Conservation (phyloP, 495 filamentous ascomycete species). For the Hypoxylon cercidicola region DNA sequence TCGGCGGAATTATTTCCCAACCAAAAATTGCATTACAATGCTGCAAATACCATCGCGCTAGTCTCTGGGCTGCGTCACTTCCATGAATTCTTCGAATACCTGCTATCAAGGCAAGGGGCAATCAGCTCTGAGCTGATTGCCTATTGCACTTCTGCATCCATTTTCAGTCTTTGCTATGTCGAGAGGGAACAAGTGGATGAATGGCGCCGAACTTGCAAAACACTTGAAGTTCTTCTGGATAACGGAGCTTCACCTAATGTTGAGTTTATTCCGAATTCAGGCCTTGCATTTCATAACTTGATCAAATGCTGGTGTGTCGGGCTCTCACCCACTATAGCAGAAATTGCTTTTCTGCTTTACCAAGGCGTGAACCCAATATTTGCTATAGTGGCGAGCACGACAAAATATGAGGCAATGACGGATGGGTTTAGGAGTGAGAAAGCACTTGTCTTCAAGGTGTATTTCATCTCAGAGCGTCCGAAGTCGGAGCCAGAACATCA, state of each 20-base stretch:
- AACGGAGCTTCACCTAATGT: slow-evolving; percentile 19
- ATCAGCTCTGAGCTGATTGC: not conserved
- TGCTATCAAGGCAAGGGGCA: not conserved
- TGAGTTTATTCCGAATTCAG: not conserved
- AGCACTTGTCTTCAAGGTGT: not conserved
- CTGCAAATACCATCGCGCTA: not conserved
- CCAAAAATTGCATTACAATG: not conserved
- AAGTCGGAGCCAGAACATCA: not conserved
- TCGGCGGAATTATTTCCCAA: too few species aligned
- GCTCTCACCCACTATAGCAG: not conserved
- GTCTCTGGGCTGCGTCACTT: not conserved
- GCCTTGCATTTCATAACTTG: slow-evolving; percentile 10
- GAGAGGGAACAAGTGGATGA: not conserved
- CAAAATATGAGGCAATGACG: not conserved
- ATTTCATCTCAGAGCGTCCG: not conserved
- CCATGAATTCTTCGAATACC: slow-evolving; percentile 9
- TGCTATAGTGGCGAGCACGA: not conserved
- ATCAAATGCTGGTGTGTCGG: not conserved
- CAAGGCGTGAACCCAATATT: slow-evolving; percentile 30
- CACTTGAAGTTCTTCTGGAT: slow-evolving; percentile 11
- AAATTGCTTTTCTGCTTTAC: slow-evolving; percentile 25
- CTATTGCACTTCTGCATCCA: not conserved
- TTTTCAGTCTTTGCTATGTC: not conserved
- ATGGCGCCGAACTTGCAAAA: not conserved
- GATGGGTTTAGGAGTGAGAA: not conserved